A percentile compares a stretch with the other conserved stretches of the same genome.
Evolutionary conservation across 2,329 filamentous ascomycete genomes (phyloP).

Genomic region (Verticillium longisporum): DNA sequence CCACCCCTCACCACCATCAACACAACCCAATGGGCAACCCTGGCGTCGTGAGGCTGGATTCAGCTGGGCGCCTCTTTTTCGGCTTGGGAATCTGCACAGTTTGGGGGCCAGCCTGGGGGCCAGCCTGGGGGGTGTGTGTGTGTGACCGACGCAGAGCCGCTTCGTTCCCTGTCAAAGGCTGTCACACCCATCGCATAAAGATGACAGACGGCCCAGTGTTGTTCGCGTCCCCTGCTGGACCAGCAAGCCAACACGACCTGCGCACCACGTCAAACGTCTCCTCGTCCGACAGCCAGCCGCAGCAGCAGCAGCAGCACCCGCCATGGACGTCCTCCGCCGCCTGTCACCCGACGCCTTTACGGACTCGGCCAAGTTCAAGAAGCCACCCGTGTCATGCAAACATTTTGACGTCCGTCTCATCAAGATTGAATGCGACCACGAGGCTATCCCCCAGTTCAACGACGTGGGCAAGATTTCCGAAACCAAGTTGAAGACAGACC

Average conservation of each 20-base stretch:
- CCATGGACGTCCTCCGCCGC: background rate
- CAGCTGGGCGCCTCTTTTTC: background rate
- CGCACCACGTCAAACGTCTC: background rate
- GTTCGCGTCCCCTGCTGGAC: background rate
- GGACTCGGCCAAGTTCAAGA: background rate
- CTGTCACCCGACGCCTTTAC: background rate
- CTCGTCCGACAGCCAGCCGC: too few relatives aligned
- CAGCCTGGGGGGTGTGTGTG: background rate
- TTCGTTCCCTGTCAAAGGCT: background rate
- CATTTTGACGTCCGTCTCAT: background rate
- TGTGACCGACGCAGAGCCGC: background rate
- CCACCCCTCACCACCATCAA: background rate
- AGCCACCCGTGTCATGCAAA: background rate
- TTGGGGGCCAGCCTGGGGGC: background rate
- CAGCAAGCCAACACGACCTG: background rate
- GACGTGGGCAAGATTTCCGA: background rate
- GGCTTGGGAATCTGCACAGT: background rate
- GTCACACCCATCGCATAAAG: background rate
- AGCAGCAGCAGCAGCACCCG: too few relatives aligned
- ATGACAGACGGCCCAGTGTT: background rate
- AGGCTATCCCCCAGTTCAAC: background rate
- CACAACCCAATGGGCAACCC: background rate
- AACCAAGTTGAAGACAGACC: background rate
- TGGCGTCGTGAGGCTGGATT: background rate
- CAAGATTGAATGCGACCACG: background rate